Evolutionary conservation across 805 yeast genomes (phyloP).

Genomic region (Nakazawaea peltata): DNA sequence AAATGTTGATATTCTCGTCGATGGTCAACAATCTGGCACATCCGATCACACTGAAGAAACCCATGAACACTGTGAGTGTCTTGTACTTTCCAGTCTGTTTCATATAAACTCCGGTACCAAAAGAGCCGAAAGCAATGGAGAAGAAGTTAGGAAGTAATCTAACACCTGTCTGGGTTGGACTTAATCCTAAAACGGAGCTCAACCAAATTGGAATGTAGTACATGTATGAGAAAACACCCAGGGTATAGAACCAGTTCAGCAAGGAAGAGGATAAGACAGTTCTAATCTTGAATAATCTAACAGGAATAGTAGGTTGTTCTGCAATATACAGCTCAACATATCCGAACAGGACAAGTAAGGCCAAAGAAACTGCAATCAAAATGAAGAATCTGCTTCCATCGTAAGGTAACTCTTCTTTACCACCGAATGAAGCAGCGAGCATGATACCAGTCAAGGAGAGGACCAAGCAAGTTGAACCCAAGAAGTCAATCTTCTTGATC

Average conservation of each 20-base stretch:
- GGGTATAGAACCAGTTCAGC: slow-evolving; percentile 63
- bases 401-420: slow-evolving; percentile 44
- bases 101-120: slow-evolving; percentile 60
- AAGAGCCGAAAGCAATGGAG: slow-evolving; percentile 57
- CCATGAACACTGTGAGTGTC: slow-evolving; percentile 30
- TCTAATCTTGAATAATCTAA: slow-evolving; percentile 45
- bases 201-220: slow-evolving; percentile 68
- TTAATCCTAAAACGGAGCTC: slow-evolving; percentile 41
- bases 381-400: slow-evolving; percentile 30
- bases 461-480: slow-evolving; percentile 58
- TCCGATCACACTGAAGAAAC: slow-evolving; percentile 38
- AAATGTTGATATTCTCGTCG: slow-evolving; percentile 18
- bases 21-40: slow-evolving; percentile 22
- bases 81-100: slow-evolving; percentile 57
- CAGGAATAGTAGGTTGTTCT: slow-evolving; percentile 60
- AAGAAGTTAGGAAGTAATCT: slow-evolving; percentile 51
- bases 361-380: slow-evolving; percentile 24
- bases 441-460: slow-evolving; percentile 48
- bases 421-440: slow-evolving; percentile 61
- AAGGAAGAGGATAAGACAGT: slow-evolving; percentile 61
- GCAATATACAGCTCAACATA: slow-evolving; percentile 45
- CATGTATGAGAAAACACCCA: slow-evolving; percentile 55
- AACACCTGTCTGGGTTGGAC: slow-evolving; percentile 50
- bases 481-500: slow-evolving; percentile 53
- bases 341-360: slow-evolving; percentile 32